These are phyloP conservation scores for Tricholoma bakamatsutake DNA, from an alignment of 768 basidiomycete genomes.

Conservation along the genomic window DNA sequence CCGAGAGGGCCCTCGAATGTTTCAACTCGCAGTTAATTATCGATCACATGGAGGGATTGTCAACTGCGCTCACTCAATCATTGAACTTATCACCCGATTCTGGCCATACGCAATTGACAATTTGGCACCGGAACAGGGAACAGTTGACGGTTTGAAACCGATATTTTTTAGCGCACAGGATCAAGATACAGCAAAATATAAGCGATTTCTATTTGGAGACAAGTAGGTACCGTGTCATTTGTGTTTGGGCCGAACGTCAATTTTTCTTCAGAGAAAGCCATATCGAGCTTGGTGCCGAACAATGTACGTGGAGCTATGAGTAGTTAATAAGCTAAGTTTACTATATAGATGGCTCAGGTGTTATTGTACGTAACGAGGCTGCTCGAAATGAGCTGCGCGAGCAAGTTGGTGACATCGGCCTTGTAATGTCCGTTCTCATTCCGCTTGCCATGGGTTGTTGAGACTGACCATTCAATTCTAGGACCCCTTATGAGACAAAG, in stretches of 20 bases:
- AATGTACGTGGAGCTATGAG: slow-evolving; percentile 38
- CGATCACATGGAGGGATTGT: slow-evolving; percentile 71
- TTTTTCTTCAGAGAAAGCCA: slow-evolving; percentile 31
- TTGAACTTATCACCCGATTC: slow-evolving; percentile 53
- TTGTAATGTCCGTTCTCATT: slow-evolving; percentile 45
- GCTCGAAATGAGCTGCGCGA: slow-evolving; percentile 41
- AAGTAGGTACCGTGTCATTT: slow-evolving; percentile 28
- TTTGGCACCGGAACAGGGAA: slow-evolving; percentile 48
- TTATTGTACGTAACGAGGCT: slow-evolving; percentile 58
- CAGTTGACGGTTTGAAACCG: slow-evolving; percentile 49
- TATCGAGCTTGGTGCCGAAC: slow-evolving; percentile 58
- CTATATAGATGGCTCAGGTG: slow-evolving; percentile 34
- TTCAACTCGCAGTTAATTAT: slow-evolving; percentile 61
- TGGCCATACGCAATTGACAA: slow-evolving; percentile 63
- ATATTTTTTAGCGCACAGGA: slow-evolving; percentile 50
- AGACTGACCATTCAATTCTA: slow-evolving; percentile 8
- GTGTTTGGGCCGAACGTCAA: not conserved
- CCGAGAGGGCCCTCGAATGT: slow-evolving; percentile 25
- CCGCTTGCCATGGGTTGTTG: not conserved
- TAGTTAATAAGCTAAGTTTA: not conserved
- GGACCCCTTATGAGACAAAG: slow-evolving; percentile 59
- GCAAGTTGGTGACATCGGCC: slow-evolving; percentile 52
- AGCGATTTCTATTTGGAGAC: slow-evolving; percentile 53
- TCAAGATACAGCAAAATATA: slow-evolving; percentile 30
- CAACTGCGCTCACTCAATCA: slow-evolving; percentile 57